Conservation (phyloP, 1,139 yeast genomes). For the Geotrichum citri-aurantii region DNA sequence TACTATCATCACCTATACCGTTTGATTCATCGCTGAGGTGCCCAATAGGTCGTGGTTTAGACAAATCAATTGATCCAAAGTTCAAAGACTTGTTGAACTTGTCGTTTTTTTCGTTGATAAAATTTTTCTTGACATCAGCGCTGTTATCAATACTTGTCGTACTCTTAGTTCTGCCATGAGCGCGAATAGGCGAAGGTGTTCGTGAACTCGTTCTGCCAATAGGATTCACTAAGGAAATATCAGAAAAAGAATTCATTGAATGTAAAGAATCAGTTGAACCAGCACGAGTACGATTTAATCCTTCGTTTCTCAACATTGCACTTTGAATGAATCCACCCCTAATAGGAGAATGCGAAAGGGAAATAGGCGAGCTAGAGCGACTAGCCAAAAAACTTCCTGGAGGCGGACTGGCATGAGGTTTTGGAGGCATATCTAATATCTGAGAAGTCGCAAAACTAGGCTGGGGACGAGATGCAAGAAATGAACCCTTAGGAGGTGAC, state of each 20-base stretch:
- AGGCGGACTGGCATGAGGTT: slow-evolving; percentile 7
- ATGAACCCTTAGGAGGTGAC: slow-evolving; percentile 12
- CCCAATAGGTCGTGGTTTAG: neutral
- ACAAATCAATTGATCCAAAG: neutral
- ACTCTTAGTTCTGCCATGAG: slow-evolving; percentile 13
- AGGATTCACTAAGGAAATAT: slow-evolving; percentile 17
- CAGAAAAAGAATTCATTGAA: slow-evolving; percentile 2
- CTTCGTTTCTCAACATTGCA: slow-evolving; percentile 30
- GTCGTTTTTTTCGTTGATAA: neutral
- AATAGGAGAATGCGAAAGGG: slow-evolving; percentile 23
- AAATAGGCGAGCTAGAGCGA: slow-evolving; percentile 14
- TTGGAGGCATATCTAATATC: slow-evolving; percentile 12
- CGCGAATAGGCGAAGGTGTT: slow-evolving; percentile 16
- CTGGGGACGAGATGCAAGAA: slow-evolving; percentile 10
- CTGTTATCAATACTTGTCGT: slow-evolving; percentile 1
- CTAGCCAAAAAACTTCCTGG: slow-evolving; percentile 18
- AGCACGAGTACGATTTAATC: slow-evolving; percentile 19
- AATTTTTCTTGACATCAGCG: neutral
- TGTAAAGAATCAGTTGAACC: slow-evolving; percentile 12
- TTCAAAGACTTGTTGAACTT: neutral
- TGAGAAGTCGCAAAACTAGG: slow-evolving; percentile 12
- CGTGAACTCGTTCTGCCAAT: slow-evolving; percentile 15
- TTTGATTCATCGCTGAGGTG: neutral
- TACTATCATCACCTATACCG: neutral
- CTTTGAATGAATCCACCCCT: slow-evolving; percentile 32